Conservation (phyloP, 768 basidiomycete genomes). For the Collybia sordida region DNA sequence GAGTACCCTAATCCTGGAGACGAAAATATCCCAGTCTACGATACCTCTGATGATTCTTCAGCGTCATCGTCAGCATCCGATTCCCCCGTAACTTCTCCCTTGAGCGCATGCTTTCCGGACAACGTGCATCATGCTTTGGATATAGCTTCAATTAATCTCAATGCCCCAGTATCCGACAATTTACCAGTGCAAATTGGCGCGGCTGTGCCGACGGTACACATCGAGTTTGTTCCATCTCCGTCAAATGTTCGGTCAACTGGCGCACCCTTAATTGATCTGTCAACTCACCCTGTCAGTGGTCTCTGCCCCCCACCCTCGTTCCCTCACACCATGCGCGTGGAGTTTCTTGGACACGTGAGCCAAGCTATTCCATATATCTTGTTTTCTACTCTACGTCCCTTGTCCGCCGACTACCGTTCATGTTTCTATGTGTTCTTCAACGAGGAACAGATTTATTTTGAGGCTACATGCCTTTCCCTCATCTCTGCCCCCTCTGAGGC, state of each 20-base stretch:
- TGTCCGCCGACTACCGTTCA: slow-evolving; percentile 17
- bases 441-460: slow-evolving; percentile 19
- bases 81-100: no score
- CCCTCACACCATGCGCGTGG: slow-evolving; percentile 9
- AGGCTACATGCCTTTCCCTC: slow-evolving; percentile 17
- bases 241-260: background rate
- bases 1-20: slow-evolving; percentile 9
- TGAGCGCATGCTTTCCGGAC: no score
- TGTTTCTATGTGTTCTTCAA: slow-evolving; percentile 23
- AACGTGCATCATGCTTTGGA: no score
- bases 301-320: background rate
- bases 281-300: no score
- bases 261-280: background rate
- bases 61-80: background rate
- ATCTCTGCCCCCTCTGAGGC: slow-evolving; percentile 1
- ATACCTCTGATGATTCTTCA: slow-evolving; percentile 7
- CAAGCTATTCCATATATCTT: slow-evolving; percentile 17
- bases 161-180: background rate
- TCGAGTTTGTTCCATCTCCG: slow-evolving; percentile 20
- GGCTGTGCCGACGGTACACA: slow-evolving; percentile 1
- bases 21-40: slow-evolving; percentile 3
- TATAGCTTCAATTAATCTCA: background rate
- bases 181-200: slow-evolving; percentile 1
- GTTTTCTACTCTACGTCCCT: slow-evolving; percentile 13
- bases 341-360: slow-evolving; percentile 11